Percentiles rank a stretch among this genome's conserved stretches.
phyloP scores from a whole-genome alignment of 352 stramenopile species.

The Phytophthora capsici region DNA sequence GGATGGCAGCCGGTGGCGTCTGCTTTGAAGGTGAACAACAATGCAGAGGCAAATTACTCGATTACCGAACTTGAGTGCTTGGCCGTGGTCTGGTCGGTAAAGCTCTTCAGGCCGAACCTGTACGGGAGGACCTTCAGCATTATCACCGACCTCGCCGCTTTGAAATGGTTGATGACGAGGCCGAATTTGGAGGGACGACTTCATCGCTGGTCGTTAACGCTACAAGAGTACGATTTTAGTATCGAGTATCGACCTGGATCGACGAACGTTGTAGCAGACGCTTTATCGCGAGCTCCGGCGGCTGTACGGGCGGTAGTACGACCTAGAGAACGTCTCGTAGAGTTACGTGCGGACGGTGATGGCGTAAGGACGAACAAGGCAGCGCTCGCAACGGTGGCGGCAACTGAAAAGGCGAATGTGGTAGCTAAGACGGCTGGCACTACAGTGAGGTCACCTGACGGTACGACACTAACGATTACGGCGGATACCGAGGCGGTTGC shows the following conservation, averaged over 20 bases:
- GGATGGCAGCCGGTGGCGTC: not conserved
- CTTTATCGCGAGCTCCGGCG: not conserved
- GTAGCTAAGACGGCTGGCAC: no score
- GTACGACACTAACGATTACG: no score
- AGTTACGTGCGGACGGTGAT: no score
- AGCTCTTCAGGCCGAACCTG: not conserved
- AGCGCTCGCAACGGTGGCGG: no score
- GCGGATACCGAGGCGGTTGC: no score
- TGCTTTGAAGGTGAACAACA: not conserved
- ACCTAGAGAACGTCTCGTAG: no score
- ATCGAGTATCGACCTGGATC: not conserved
- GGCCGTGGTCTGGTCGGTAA: not conserved
- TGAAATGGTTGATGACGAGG: constrained; percentile 1
- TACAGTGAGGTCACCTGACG: no score
- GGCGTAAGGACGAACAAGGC: no score
- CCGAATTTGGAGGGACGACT: not conserved
- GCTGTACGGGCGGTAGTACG: not conserved
- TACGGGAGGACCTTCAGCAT: not conserved
- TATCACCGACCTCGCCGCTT: not conserved
- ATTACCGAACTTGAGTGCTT: not conserved
- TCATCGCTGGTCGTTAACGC: not conserved
- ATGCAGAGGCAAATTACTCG: not conserved
- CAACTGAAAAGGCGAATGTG: no score
- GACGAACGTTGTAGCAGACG: not conserved
- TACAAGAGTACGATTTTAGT: not conserved